Base-by-base conservation (phyloP, 1,284 basidiomycete genomes). In the Ceratobasidium sp. region DNA sequence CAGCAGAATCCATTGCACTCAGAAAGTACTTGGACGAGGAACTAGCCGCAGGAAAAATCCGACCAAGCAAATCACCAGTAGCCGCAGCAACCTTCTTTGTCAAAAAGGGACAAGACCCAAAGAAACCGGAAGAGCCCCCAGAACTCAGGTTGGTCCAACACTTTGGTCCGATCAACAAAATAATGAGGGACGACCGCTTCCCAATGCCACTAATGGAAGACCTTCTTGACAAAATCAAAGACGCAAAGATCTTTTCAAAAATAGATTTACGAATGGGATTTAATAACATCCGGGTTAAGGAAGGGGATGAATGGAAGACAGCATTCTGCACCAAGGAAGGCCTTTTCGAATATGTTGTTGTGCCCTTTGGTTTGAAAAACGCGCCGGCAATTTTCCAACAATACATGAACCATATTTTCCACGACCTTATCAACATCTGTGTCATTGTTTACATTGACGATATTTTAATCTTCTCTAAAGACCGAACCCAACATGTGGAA, bases 181-280 rank as follows among this genome's bases (percentile, higher is more conserved):
- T 77, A 10, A 83, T 79, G 0, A 71, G 77, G 1, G 81, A 82
- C 70, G 78, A 81, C 50, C 70, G 70, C 0, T 78, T 79, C 62
- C 78, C 78, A 0, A 56, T 82, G 0, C 82, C 80, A 0, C 80
- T 0, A 77, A 80, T 80, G 42, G 53, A 73, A 17, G 78, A 83
- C 57, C 74, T 80, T 12, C 73, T 82, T 15, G 76, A 80, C 72
- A 67, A 73, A 0, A 72, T 79, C 1, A 50, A 62, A 1, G 68
- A 71, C 13, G 74, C 75, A 15, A 70, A 58, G 17, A 45, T 74
- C 58, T 82, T 78, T 72, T 75, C 75, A 13, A 77, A 75, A 53
- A 57, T 78, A 17, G 75, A 77, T 65, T 72, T 77, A 22, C 42
- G 70, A 13, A 62, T 55, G 0, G 76, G 75, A 0, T 77, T 76